Evolutionary conservation across 2,329 filamentous ascomycete species (phyloP), one percentile per base, ranked within the genome.

Genomic region (Chlorencoelia australis): DNA sequence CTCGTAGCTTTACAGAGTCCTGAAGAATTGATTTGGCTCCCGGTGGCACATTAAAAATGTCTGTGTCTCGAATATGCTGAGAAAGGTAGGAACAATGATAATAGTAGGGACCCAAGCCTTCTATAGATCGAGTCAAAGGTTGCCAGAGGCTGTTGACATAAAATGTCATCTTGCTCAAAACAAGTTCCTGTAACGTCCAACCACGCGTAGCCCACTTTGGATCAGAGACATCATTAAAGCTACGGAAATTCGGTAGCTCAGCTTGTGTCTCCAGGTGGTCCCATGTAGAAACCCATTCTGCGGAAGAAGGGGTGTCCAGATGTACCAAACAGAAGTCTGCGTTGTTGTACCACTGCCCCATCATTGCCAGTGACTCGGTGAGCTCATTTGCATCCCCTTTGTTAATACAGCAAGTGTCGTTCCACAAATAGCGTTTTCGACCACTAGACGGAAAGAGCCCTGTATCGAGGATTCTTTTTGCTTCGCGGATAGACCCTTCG

Each of bases 81-180:
- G 40, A 37, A 17, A 59, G 39, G 40, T 57, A 57, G 4, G 51
- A 53, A 29, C 45, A 45, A 15, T 56, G 41, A 33, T 54, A 51
- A 40, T 59, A 59, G 25, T 54, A 57, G 15, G 46, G 45, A 3
- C 57, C 56, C 7, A 59, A 25, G 4, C 37, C 47, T 27, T 59
- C 56, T 14, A 54, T 46, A 19, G 51, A 46, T 14, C 57, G 42
- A 6, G 39, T 40, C 26, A 59, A 40, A 27, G 43, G 41, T 22
- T 44, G 17, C 56, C 58, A 59, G 3, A 41, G 18, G 4, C 49
- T 51, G 36, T 59, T 60, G 26, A 52, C 50, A 43, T 57, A 60
- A 39, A 52, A 59, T 3, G 56, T 55, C 22, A 52, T 50, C 43
- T 56, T 58, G 42, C 57, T 59, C 44, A 59, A 45, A 20, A 57